A percentile compares a stretch with the other conserved stretches of the same genome.
phyloP scores from a whole-genome alignment of 441 rosid genomes.

The Adansonia gregorii region DNA sequence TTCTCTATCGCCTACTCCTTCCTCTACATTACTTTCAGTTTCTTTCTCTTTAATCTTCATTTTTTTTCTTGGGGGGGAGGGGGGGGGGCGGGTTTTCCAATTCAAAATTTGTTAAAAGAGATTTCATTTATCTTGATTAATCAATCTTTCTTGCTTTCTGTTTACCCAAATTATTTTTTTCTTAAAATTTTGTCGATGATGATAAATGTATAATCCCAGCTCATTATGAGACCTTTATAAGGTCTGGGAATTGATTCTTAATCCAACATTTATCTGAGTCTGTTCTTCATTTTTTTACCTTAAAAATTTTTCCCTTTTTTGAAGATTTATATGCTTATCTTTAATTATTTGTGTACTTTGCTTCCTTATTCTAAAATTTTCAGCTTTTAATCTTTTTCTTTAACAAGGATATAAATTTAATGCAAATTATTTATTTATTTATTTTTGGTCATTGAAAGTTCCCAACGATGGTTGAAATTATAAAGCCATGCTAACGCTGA shows the following conservation, averaged over 20 bases:
- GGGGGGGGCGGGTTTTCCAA: too few relatives aligned
- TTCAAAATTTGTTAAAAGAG: neutral
- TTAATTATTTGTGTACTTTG: neutral
- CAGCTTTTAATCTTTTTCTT: neutral
- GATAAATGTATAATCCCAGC: slow-evolving; percentile 69
- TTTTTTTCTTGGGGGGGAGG: neutral
- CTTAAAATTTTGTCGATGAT: slow-evolving; percentile 35
- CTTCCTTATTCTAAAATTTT: neutral
- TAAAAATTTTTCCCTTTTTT: neutral
- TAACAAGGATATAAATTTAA: too few relatives aligned
- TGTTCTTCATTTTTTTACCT: neutral
- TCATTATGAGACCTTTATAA: slow-evolving; percentile 64
- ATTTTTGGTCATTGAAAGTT: slow-evolving; percentile 21
- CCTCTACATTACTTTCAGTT: neutral
- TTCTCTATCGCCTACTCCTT: neutral
- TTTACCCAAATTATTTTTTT: neutral
- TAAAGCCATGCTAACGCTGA: slow-evolving; percentile 2
- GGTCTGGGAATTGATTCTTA: slow-evolving; percentile 49
- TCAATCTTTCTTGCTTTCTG: neutral
- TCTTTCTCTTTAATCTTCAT: neutral
- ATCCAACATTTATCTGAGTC: slow-evolving; percentile 64
- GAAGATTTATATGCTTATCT: neutral
- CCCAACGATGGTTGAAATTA: slow-evolving; percentile 46
- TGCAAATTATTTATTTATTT: neutral
- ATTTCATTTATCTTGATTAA: neutral